Base-by-base conservation (phyloP, 2,329 filamentous ascomycete species). In the Monosporascus cannonballus region DNA sequence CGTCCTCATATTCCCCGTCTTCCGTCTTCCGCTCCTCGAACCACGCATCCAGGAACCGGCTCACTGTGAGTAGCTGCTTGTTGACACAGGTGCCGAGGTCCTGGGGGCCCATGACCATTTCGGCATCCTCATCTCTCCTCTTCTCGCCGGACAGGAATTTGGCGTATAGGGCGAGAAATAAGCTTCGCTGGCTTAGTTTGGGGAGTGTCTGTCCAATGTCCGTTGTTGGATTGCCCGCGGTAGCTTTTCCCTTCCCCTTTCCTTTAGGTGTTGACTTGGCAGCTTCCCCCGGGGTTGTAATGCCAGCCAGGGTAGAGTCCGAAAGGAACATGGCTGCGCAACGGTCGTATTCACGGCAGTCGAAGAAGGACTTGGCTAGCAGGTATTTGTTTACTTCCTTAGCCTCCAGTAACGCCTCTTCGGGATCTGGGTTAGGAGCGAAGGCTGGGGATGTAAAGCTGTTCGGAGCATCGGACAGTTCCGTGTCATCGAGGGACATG, bases 121-220 rank as follows among this genome's bases (percentile, higher is more conserved):
- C 94, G 22, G 89, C 90, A 53, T 97, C 93, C 70, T 99, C 94
- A 63, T 96, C 90, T 70, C 93, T 96, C 59, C 90, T 85, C 76
- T 97, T 96, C 76, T 99, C 94, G 1, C 94, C 94, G 0, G 92
- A 88, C 58, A 97, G 82, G 66, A 92, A 91, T 66, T 93, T 95
- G 45, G 94, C 90, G 64, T 99, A 99, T 4, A 97, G 76, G 0
- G 91, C 88, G 11, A 99, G 78, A 65, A 99, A 99, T 20, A 97
- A 72, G 50, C 93, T 91, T 71, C 93, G 95, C 68, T 96, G 91
- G 67, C 92, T 96, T 49, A 96, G 67, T 50, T 71, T 73, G 2
- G 83, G 83, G 17, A 84, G 62, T 2, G 65, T 47, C 55, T 61
- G 42, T 51, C 60, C 41, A 59, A 58, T 30, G 51, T 53, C 41